phyloP scores from a whole-genome alignment of 768 basidiomycete genomes.

The Trametes cingulata region DNA sequence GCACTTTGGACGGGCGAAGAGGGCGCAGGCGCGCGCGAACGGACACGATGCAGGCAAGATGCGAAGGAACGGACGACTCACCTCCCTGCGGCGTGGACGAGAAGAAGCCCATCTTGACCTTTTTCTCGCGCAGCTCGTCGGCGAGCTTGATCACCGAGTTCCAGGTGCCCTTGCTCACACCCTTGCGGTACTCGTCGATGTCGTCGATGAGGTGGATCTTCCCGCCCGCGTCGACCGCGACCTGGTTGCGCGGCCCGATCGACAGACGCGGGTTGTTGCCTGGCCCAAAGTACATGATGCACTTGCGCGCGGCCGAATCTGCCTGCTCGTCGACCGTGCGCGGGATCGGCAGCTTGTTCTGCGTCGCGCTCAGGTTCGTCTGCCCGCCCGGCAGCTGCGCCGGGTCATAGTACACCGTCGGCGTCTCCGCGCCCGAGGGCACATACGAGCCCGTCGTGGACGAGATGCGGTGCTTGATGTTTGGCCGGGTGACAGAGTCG shows the following conservation, averaged over 20 bases:
- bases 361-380: slow-evolving; percentile 43
- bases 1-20: not conserved
- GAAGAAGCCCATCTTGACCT: slow-evolving; percentile 91
- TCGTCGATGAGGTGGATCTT: slow-evolving; percentile 87
- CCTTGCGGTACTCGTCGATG: slow-evolving; percentile 72
- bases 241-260: slow-evolving; percentile 84
- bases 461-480: slow-evolving; percentile 80
- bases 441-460: slow-evolving; percentile 79
- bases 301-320: slow-evolving; percentile 84
- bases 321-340: slow-evolving; percentile 84
- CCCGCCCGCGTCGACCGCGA: slow-evolving; percentile 83
- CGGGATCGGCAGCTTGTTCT: slow-evolving; percentile 65
- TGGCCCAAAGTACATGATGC: slow-evolving; percentile 80
- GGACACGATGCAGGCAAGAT: not conserved
- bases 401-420: slow-evolving; percentile 65
- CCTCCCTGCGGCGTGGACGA: slow-evolving; percentile 95
- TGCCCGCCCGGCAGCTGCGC: slow-evolving; percentile 44
- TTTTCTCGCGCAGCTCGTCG: slow-evolving; percentile 81
- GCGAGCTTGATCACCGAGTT: slow-evolving; percentile 79
- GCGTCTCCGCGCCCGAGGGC: slow-evolving; percentile 75
- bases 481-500: slow-evolving; percentile 75
- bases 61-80: slow-evolving; percentile 35
- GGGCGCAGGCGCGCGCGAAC: not conserved
- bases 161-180: slow-evolving; percentile 76
- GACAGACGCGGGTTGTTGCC: slow-evolving; percentile 80